phyloP scores from a whole-genome alignment of 108 stramenopile species.

The Asterionellopsis glacialis region DNA sequence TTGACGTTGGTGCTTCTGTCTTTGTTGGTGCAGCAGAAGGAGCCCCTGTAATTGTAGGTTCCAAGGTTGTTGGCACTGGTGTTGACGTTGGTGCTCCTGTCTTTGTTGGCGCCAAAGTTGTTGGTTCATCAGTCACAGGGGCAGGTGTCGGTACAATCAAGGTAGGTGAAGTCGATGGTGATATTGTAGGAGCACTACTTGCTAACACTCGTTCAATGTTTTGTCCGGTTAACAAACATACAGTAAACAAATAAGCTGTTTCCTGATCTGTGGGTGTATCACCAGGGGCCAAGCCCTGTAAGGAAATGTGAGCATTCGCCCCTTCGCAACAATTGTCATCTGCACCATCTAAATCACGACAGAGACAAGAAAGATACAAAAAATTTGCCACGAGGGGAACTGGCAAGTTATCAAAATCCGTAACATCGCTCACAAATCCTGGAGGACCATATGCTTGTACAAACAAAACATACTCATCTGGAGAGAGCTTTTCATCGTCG shows the following conservation, averaged over 20 bases:
- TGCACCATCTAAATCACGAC: conserved; percentile 15
- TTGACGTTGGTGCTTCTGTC: background rate
- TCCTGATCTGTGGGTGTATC: conserved; percentile 17
- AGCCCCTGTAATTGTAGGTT: conserved; percentile 4
- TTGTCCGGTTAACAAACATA: conserved; percentile 25
- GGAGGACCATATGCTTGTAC: conserved; percentile 25
- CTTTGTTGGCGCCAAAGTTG: background rate
- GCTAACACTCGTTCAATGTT: conserved; percentile 19
- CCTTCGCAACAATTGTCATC: conserved; percentile 35
- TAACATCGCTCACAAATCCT: conserved; percentile 14
- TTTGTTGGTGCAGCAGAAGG: background rate
- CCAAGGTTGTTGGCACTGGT: background rate
- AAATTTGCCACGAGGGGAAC: conserved; percentile 27
- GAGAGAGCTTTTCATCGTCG: conserved; percentile 20
- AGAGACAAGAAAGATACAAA: conserved; percentile 35
- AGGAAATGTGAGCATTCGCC: conserved; percentile 26
- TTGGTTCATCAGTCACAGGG: background rate
- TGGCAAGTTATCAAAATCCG: conserved; percentile 26
- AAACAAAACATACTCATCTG: conserved; percentile 34
- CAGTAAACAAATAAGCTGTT: conserved; percentile 25
- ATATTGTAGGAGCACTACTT: background rate
- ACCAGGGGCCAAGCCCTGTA: conserved; percentile 18
- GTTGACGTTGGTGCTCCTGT: background rate
- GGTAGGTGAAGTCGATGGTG: background rate
- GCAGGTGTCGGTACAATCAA: background rate